Percentiles rank a stretch among this genome's conserved stretches.
Evolutionary conservation across 164 flowering plant species (phyloP).

Genomic region (Berberis vulgaris): DNA sequence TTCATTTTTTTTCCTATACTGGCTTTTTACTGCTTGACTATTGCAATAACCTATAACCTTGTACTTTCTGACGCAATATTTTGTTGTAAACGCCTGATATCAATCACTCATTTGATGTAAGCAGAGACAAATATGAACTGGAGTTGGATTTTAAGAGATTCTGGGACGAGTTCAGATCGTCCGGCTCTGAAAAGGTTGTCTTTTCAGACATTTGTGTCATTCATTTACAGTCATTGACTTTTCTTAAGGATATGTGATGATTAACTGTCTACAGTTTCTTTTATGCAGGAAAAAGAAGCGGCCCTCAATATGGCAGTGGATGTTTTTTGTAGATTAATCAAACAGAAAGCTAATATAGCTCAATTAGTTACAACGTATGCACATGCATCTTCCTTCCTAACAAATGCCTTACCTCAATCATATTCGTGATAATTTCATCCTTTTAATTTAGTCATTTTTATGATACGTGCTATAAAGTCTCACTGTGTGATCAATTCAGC

Average conservation of each 20-base stretch:
- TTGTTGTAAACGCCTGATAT: background rate
- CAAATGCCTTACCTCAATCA: background rate
- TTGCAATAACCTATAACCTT: background rate
- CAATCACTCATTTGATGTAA: slow-evolving; percentile 4
- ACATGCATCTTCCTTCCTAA: background rate
- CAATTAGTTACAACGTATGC: slow-evolving; percentile 81
- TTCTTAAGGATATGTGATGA: too few relatives aligned
- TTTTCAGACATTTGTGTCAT: background rate
- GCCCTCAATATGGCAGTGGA: slow-evolving; percentile 89
- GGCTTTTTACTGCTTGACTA: background rate
- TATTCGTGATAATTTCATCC: background rate
- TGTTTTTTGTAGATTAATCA: slow-evolving; percentile 91
- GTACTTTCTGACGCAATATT: background rate
- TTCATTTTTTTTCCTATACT: too few relatives aligned
- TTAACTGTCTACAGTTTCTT: background rate
- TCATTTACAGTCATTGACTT: too few relatives aligned
- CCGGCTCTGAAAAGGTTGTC: slow-evolving; percentile 85
- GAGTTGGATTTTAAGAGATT: slow-evolving; percentile 97
- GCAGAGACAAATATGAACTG: slow-evolving; percentile 86
- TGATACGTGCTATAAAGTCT: too few relatives aligned
- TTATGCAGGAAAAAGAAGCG: slow-evolving; percentile 92
- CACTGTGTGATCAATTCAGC: too few relatives aligned
- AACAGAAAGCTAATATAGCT: slow-evolving; percentile 76
- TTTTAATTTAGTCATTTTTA: too few relatives aligned
- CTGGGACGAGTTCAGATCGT: slow-evolving; percentile 99